Base-by-base conservation (phyloP, 345 rosid species). In the Luvunga scandens region DNA sequence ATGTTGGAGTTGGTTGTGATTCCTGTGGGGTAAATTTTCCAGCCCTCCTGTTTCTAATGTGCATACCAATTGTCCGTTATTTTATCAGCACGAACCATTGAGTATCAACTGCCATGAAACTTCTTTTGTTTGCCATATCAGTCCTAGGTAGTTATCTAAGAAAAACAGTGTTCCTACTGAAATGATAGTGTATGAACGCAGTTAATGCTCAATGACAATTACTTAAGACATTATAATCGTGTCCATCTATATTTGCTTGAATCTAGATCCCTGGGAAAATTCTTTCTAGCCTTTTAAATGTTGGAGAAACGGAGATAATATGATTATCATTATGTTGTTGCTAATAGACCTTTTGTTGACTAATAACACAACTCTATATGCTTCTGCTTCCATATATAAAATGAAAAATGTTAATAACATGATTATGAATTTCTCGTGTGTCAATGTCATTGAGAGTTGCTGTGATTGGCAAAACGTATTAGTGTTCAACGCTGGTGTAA, bases 1-100 rank as follows among this genome's bases (percentile, higher is more conserved):
- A 92, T 81, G 0, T 7, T 9, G 60, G 73, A 57, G 78, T 70
- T 81, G 98, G 98, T 71, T 95, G 98, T 76, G 98, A 95, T 86
- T 80, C 81, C 78, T 93, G 97, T 71, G 98, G 91, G 84, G 93
- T 89, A 86, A 85, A 55, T 69, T 66, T 25, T 48, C 75, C 38
- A 59, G 30, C 61, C 63, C 65, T 66, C 24, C 69, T 9, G 45
- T 72, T 55, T 42, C 67, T 39, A 56, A 7, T 18, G 34, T 25
- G 42, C 25, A 1, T 25, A 27, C 38, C 19, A 27, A 21, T 59
- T 42, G 34, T 69, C 30, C 36, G 25, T 67, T 6, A 27, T 55
- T 76, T 48, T 36, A 59, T 53, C 30, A 13, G 61, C 28, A 63
- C 45, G 65, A 36, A 56, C 45, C 53, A 72, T 19, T 53, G 27